phyloP scores from a whole-genome alignment of 352 stramenopile genomes.

The Globisporangium mamillatum region DNA sequence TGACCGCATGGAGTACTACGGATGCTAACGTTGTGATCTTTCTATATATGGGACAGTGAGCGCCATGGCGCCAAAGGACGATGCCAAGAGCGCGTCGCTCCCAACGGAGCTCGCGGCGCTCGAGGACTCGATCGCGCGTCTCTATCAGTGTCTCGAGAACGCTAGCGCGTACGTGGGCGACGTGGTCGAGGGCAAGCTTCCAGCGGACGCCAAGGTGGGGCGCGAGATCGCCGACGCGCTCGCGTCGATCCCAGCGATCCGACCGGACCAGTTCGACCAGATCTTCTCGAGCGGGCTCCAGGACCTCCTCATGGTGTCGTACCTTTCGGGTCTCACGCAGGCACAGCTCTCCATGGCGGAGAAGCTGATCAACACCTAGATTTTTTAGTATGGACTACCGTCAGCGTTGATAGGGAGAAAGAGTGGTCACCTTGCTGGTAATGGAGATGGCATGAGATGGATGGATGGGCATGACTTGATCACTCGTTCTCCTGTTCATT shows the following conservation, averaged over 20 bases:
- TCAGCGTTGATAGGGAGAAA: background rate
- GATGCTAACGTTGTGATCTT: slow-evolving; percentile 1
- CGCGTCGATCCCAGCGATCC: slow-evolving; percentile 91
- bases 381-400: slow-evolving; percentile 5
- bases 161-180: slow-evolving; percentile 89
- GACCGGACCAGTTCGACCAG: slow-evolving; percentile 94
- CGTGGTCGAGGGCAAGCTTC: slow-evolving; percentile 79
- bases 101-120: slow-evolving; percentile 78
- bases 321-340: slow-evolving; percentile 96
- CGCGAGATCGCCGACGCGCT: slow-evolving; percentile 93
- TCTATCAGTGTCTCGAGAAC: slow-evolving; percentile 91
- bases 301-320: slow-evolving; percentile 98
- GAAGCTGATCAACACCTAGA: slow-evolving; percentile 94
- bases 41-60: slow-evolving; percentile 38
- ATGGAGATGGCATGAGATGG: background rate
- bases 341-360: slow-evolving; percentile 97
- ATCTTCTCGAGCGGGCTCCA: slow-evolving; percentile 96
- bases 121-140: slow-evolving; percentile 80
- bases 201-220: slow-evolving; percentile 87
- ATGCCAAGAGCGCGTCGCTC: slow-evolving; percentile 31
- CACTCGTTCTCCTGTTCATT: background rate
- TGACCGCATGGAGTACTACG: background rate
- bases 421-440: background rate
- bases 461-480: background rate
- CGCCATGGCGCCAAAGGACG: slow-evolving; percentile 62